Base-by-base conservation (phyloP, 768 basidiomycete species). In the Boletus vermiculosoides region DNA sequence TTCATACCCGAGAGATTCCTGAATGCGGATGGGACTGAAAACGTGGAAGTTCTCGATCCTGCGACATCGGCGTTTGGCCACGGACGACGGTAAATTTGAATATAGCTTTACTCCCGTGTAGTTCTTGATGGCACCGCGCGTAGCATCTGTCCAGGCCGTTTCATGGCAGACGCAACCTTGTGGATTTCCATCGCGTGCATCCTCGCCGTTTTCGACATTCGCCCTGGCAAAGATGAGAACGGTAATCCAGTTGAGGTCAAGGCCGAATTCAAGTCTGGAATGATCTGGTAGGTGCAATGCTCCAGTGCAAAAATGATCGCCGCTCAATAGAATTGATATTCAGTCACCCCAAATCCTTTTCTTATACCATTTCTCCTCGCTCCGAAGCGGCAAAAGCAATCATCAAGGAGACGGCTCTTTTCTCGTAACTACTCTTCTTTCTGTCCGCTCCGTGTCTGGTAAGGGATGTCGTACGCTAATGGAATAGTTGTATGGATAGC, bases 131-230 rank as follows among this genome's bases (percentile, higher is more conserved):
- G 1, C 10, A 10, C n/a, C 40, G 18, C 34, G 8, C n/a, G 13
- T 11, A 70, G 69, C 11, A 67, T 76, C 6, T 80, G 79, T 52
- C 77, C 80, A 12, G 81, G 80, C 4, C 69, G 73, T 44, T 67
- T 76, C 57, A 71, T 82, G 57, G 79, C 77, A 5, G 76, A 79
- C 25, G 66, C 75, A 0, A 76, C 73, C 25, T 52, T 79, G 42
- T 74, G 73, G 63, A 71, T 70, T 36, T 70, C 69, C 15, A 67
- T 70, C 25, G 69, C 67, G n/a, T 70, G 67, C 37, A 61, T 70
- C 28, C 63, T 70, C 41, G 63, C 59, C n/a, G 68, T 65, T 13
- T 70, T 70, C 40, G 52, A 71, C 36, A 70, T 70, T 42, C 47
- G 45, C 8, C 63, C 65, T 1, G 69, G 63, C 0, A 65, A 59